A percentile compares a stretch with the other conserved stretches of the same genome.
These are phyloP conservation scores for Plectosphaerella plurivora DNA, from an alignment of 2,329 filamentous ascomycete species.

Conservation along the genomic window DNA sequence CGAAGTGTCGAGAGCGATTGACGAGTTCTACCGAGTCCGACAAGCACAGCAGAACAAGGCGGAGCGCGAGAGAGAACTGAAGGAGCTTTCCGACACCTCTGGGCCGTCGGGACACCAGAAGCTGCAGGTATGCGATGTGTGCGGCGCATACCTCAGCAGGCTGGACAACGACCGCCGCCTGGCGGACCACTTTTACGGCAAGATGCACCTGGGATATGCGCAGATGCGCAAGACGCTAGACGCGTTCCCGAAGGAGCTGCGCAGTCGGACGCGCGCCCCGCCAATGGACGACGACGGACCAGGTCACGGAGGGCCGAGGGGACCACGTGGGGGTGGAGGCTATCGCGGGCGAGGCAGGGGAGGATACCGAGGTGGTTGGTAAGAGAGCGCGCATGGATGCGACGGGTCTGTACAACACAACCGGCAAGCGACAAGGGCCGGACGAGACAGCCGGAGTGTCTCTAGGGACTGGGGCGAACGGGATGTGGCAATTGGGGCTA, in stretches of 20 bases:
- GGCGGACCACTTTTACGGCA: slow-evolving; percentile 97
- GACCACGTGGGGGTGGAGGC: slow-evolving; percentile 46
- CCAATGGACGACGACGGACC: slow-evolving; percentile 43
- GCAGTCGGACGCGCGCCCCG: slow-evolving; percentile 60
- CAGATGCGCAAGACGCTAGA: slow-evolving; percentile 96
- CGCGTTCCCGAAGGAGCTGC: slow-evolving; percentile 79
- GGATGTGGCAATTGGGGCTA: too few species aligned
- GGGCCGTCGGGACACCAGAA: slow-evolving; percentile 96
- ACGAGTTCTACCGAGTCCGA: slow-evolving; percentile 83
- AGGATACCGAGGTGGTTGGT: slow-evolving; percentile 47
- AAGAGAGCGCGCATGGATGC: slow-evolving; percentile 2
- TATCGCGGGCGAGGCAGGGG: slow-evolving; percentile 48
- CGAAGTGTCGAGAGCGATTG: slow-evolving; percentile 75
- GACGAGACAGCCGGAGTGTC: too few species aligned
- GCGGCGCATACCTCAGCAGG: slow-evolving; percentile 86
- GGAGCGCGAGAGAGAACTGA: slow-evolving; percentile 82
- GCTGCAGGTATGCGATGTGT: slow-evolving; percentile 96
- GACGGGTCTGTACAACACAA: too few species aligned
- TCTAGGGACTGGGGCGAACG: too few species aligned
- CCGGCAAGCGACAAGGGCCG: too few species aligned
- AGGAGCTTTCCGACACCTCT: slow-evolving; percentile 83
- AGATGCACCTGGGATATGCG: slow-evolving; percentile 98
- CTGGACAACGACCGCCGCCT: slow-evolving; percentile 91
- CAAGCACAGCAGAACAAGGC: slow-evolving; percentile 76
- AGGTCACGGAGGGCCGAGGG: slow-evolving; percentile 43